Percentiles rank a stretch among this genome's conserved stretches.
These are phyloP conservation scores for Phlyctochytrium arcticum DNA, from an alignment of 192 early-diverging fungal genomes.

Conservation along the genomic window DNA sequence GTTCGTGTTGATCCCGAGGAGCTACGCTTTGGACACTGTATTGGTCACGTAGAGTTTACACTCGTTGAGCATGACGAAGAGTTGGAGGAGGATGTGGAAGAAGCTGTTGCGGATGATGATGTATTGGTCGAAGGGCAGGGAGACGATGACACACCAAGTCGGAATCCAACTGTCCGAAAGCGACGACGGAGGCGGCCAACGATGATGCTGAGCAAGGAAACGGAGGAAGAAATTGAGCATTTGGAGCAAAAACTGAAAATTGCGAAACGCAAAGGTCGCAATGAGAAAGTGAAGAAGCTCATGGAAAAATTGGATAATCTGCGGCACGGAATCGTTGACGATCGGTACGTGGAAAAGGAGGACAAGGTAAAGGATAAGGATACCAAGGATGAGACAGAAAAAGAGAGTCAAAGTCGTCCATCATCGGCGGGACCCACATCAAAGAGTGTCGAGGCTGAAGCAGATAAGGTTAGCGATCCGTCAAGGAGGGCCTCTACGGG, in stretches of 20 bases:
- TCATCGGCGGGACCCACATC: neutral
- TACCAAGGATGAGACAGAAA: neutral
- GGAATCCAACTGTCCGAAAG: no score
- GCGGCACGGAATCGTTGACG: constrained; percentile 40
- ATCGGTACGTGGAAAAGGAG: constrained; percentile 27
- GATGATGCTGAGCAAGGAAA: constrained; percentile 55
- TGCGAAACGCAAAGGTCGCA: constrained; percentile 78
- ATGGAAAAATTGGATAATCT: constrained; percentile 70
- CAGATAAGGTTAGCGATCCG: neutral
- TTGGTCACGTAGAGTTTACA: constrained; percentile 60
- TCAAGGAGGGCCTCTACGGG: no score
- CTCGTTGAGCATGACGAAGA: constrained; percentile 55
- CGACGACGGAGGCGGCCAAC: constrained; percentile 24
- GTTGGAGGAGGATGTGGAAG: constrained; percentile 25
- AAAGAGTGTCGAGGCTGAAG: neutral
- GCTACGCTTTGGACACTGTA: constrained; percentile 54
- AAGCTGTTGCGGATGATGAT: constrained; percentile 48
- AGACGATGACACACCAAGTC: neutral
- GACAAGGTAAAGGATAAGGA: neutral
- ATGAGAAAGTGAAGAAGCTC: constrained; percentile 85
- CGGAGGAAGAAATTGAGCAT: constrained; percentile 93
- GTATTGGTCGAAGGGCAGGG: constrained; percentile 29
- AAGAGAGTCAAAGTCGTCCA: neutral
- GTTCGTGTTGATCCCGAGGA: constrained; percentile 69
- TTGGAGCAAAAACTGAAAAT: constrained; percentile 98